Evolutionary conservation across 192 early-diverging fungal species (phyloP), one percentile per base, ranked within the genome.

Genomic region (Spizellomyces sp.): DNA sequence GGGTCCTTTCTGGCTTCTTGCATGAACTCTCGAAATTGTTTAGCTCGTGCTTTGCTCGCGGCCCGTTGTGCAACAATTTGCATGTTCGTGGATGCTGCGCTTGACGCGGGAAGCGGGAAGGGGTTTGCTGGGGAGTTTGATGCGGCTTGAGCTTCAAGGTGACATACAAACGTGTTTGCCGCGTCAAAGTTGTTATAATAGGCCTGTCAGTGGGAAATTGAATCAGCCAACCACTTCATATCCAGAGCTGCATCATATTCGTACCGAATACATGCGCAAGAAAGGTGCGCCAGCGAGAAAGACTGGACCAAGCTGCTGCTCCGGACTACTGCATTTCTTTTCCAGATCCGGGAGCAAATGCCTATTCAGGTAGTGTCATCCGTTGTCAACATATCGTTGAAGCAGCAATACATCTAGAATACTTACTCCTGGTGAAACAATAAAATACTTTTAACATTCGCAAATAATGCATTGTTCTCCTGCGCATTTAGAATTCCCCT

Each of bases 121-220:
- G 36, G 21, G 15, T 60, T 15, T 27, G 66, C 12, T 7, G 63
- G 44, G 58, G 64, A 66, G 9, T 43, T 46, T 52, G 66, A 55
- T 17, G 62, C 22, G 14, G 45, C 21, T 8, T 17, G 9, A 43
- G 70, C n/a, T 27, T 81, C 77, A 54, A 84, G 79, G 27, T 80
- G 78, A 44, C 77, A 64, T 12, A 95, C 84, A 21, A 89, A 77
- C 5, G 75, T 72, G 62, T 89, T 85, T n/a, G 93, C 91, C 22
- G 88, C 80, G 52, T 93, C 92, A 77, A 90, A 95, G 74, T 91
- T 91, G 77, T 93, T 95, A 64, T 89, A 89, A 77, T 94, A 97
- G 54, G 81, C 59, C 66, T 74, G 45, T 6, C 15, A 41, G 54
- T 56, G 54, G 4, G 54, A 56, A 19, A 56, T 56, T 56, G 59